phyloP scores from a whole-genome alignment of 2,329 filamentous ascomycete genomes.

The Dactylonectria macrodidyma region DNA sequence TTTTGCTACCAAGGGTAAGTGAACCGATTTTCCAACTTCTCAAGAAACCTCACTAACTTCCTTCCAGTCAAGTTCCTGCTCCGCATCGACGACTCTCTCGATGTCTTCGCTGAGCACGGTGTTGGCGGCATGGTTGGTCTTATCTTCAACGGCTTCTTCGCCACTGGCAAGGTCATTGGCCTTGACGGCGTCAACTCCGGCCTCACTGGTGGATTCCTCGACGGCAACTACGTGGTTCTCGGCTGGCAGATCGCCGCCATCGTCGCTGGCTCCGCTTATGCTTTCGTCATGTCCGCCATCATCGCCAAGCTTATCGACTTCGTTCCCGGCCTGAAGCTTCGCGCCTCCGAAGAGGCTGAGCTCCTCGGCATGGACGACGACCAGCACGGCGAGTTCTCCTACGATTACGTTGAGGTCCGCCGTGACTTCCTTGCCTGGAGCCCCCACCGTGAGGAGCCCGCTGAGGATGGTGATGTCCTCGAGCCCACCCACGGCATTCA shows the following conservation, averaged over 20 bases:
- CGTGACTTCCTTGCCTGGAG: conserved; percentile 92
- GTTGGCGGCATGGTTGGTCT: conserved; percentile 79
- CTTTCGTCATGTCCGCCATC: conserved; percentile 81
- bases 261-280: conserved; percentile 74
- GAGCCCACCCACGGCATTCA: conserved; percentile 80
- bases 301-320: conserved; percentile 83
- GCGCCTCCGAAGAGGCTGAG: conserved; percentile 85
- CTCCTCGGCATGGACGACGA: conserved; percentile 91
- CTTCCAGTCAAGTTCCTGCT: conserved; percentile 71
- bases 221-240: conserved; percentile 81
- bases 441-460: conserved; percentile 78
- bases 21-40: neutral
- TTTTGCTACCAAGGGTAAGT: conserved; percentile 73
- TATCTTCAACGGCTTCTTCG: conserved; percentile 82
- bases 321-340: conserved; percentile 83
- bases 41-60: conserved; percentile 24
- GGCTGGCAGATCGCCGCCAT: conserved; percentile 88
- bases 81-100: conserved; percentile 78
- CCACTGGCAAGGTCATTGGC: conserved; percentile 78
- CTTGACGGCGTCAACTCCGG: conserved; percentile 84
- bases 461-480: conserved; percentile 69
- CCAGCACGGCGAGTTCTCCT: conserved; percentile 91
- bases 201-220: conserved; percentile 78
- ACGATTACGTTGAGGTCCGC: conserved; percentile 91
- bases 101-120: conserved; percentile 80